A percentile compares a stretch with the other conserved stretches of the same genome.
Conservation (phyloP, 148 eudicot genomes). For the Rhododendron ovatum region DNA sequence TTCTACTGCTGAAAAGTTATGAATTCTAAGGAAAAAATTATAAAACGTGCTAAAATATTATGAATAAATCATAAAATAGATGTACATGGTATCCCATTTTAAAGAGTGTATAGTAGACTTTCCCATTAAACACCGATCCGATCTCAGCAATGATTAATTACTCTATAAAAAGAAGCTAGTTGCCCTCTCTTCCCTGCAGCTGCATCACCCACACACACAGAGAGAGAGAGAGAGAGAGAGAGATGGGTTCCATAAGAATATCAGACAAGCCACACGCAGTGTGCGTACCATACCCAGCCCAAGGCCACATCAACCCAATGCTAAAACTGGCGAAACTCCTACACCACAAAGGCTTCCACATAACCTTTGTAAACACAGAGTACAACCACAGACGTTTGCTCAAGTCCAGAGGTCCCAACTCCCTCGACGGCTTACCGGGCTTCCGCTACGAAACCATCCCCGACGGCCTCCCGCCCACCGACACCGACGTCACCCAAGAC, state of each 20-base stretch:
- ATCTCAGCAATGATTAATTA: not conserved
- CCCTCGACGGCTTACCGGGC: not conserved
- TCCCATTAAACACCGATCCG: no score
- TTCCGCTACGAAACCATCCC: not conserved
- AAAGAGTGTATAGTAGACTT: no score
- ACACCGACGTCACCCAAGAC: not conserved
- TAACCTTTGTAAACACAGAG: not conserved
- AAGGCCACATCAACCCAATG: constrained; percentile 72
- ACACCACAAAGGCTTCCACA: not conserved
- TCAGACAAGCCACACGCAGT: constrained; percentile 35
- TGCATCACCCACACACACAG: not conserved
- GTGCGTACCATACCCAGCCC: constrained; percentile 56
- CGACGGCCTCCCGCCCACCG: not conserved
- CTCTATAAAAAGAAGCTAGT: not conserved
- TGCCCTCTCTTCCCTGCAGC: not conserved
- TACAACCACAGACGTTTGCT: not conserved
- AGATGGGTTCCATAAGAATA: not conserved
- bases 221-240: not conserved
- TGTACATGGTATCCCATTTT: no score
- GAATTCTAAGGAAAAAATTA: no score
- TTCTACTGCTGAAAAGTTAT: no score
- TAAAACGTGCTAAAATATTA: no score
- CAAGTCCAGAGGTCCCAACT: not conserved
- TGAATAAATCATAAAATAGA: no score
- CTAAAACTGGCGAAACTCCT: constrained; percentile 46